Conservation (phyloP, 202 grass and related monocot species). For the Carex arenaria region DNA sequence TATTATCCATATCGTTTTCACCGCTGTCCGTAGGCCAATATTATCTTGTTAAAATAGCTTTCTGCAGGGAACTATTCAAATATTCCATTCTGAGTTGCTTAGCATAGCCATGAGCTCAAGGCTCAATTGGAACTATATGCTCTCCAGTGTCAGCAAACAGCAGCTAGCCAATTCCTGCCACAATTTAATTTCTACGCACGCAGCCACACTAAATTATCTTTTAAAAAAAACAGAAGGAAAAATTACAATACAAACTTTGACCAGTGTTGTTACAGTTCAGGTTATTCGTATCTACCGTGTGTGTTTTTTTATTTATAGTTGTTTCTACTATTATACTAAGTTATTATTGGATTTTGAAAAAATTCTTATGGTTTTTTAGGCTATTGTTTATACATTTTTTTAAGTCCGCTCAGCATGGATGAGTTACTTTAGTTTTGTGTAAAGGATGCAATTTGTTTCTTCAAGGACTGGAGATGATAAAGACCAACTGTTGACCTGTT, state of each 20-base stretch:
- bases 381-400: no score
- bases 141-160: background rate
- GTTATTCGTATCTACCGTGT: background rate
- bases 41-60: background rate
- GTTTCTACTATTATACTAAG: no score
- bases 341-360: no score
- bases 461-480: background rate
- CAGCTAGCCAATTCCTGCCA: background rate
- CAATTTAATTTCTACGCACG: background rate
- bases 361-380: no score
- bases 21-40: no score
- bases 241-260: background rate
- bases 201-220: background rate
- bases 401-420: no score
- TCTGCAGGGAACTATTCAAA: background rate
- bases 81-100: background rate
- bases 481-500: background rate
- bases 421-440: background rate
- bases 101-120: conserved; percentile 14
- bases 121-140: background rate
- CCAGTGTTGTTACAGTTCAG: background rate
- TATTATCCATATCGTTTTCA: no score
- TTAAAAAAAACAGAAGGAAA: background rate
- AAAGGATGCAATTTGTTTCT: background rate
- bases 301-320: background rate